Conservation (phyloP, 495 filamentous ascomycete species). For the Daldinia grandis region DNA sequence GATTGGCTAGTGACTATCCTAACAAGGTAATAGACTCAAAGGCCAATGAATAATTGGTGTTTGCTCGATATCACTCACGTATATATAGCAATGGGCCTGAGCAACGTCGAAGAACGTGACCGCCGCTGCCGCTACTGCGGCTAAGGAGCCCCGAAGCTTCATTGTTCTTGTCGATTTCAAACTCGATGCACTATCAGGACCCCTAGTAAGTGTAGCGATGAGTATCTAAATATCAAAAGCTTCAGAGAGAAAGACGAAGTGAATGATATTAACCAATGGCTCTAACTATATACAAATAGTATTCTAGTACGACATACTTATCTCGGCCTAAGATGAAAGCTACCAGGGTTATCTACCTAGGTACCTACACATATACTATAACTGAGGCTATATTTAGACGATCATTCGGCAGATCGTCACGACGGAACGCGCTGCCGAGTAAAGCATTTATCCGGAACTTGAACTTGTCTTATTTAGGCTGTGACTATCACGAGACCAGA, state of each 20-base stretch:
- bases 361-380: no score
- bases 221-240: neutral
- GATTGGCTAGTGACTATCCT: neutral
- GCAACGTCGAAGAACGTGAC: neutral
- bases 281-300: neutral
- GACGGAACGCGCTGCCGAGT: slow-evolving; percentile 22
- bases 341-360: no score
- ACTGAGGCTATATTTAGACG: slow-evolving; percentile 1
- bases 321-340: neutral
- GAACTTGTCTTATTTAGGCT: neutral
- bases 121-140: neutral
- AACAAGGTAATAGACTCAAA: neutral
- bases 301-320: neutral
- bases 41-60: neutral
- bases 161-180: neutral
- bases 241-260: neutral
- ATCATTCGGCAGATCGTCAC: slow-evolving; percentile 6
- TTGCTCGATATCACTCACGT: neutral
- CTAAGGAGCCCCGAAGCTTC: neutral
- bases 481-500: neutral
- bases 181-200: neutral
- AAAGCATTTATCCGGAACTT: neutral
- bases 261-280: no score
- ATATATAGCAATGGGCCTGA: neutral
- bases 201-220: neutral